phyloP scores from a whole-genome alignment of 192 early-diverging fungal species.

The Umbelopsis isabellina region DNA sequence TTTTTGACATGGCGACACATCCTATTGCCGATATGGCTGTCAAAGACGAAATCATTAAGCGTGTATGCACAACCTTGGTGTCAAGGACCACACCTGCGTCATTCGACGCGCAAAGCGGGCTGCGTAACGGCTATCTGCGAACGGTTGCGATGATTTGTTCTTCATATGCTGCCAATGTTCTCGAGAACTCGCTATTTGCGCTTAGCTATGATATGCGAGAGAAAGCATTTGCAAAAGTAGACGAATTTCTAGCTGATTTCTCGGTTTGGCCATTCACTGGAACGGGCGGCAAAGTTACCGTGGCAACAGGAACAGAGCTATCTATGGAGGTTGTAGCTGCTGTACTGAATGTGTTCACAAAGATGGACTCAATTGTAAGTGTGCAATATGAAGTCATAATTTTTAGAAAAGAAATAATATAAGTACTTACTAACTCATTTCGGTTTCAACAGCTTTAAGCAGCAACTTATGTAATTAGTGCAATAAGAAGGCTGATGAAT shows the following conservation, averaged over 20 bases:
- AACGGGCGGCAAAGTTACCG: constrained; percentile 53
- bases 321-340: constrained; percentile 73
- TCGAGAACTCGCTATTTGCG: constrained; percentile 90
- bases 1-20: constrained; percentile 99
- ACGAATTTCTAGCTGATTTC: constrained; percentile 88
- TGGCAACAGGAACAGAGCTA: constrained; percentile 59
- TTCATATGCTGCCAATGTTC: constrained; percentile 95
- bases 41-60: constrained; percentile 87
- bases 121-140: constrained; percentile 65
- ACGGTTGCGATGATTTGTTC: constrained; percentile 91
- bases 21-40: constrained; percentile 86
- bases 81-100: constrained; percentile 63
- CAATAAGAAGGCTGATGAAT: constrained; percentile 12
- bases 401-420: too few relatives aligned
- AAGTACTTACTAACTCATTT: not conserved
- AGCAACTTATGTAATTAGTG: constrained; percentile 9
- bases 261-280: constrained; percentile 72
- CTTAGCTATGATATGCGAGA: constrained; percentile 87
- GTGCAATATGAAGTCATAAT: not conserved
- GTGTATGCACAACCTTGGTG: constrained; percentile 79
- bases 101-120: constrained; percentile 54
- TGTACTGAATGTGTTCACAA: constrained; percentile 85
- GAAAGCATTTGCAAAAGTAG: constrained; percentile 84
- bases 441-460: not conserved
- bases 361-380: constrained; percentile 85